Conservation (phyloP, 352 stramenopile genomes). For the Pythium volutum region DNA sequence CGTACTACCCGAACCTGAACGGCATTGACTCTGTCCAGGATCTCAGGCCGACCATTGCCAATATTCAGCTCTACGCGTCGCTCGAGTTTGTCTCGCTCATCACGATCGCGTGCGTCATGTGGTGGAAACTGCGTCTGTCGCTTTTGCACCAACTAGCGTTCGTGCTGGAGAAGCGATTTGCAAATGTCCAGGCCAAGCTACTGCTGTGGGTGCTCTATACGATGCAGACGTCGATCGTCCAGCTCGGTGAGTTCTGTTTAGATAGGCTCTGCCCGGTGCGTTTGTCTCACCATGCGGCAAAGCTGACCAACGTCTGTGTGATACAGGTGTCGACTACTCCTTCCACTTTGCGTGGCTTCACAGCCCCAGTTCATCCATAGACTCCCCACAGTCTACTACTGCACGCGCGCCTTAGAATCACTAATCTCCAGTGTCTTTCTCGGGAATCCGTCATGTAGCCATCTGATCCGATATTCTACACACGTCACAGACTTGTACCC, state of each 20-base stretch:
- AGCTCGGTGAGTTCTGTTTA: conserved; percentile 15
- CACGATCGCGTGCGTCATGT: not conserved
- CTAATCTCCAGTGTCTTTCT: too few relatives aligned
- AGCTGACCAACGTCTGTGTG: too few relatives aligned
- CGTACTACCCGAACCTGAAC: not conserved
- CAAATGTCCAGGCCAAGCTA: conserved; percentile 18
- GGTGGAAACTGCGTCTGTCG: conserved; percentile 18
- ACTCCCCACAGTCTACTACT: not conserved
- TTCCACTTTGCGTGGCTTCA: conserved; percentile 20
- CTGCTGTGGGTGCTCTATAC: conserved; percentile 19
- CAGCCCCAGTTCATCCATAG: not conserved
- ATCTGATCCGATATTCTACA: too few relatives aligned
- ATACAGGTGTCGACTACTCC: too few relatives aligned
- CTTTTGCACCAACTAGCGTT: conserved; percentile 21
- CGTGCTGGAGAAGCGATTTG: conserved; percentile 14
- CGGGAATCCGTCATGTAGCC: not conserved
- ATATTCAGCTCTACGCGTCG: not conserved
- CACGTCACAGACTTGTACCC: too few relatives aligned
- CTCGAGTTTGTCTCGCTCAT: conserved; percentile 17
- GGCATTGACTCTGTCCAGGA: not conserved
- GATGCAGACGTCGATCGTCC: conserved; percentile 15
- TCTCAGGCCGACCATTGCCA: not conserved
- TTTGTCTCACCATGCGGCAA: too few relatives aligned
- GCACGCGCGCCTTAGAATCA: too few relatives aligned
- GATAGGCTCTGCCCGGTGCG: too few relatives aligned